Percentiles rank a stretch among this genome's conserved stretches.
These are phyloP conservation scores for Aspergillus tamarii DNA, from an alignment of 2,329 filamentous ascomycete species.

Conservation along the genomic window DNA sequence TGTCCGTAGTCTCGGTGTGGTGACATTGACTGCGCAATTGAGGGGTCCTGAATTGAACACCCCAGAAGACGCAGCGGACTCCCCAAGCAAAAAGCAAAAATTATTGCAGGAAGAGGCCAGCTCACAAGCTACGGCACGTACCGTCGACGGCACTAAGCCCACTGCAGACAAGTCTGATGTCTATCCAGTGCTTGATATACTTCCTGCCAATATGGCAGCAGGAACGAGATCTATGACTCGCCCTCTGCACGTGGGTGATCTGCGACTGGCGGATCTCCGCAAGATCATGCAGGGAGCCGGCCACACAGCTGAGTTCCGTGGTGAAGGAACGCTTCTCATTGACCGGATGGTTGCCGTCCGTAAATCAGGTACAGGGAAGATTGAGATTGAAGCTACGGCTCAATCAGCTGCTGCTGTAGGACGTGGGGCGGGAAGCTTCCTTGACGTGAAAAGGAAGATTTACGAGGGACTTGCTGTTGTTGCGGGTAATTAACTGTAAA, in stretches of 20 bases:
- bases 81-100: slow-evolving; percentile 57
- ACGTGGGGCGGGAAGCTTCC: slow-evolving; percentile 70
- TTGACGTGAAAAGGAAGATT: slow-evolving; percentile 85
- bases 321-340: slow-evolving; percentile 87
- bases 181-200: slow-evolving; percentile 60
- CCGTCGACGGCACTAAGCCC: slow-evolving; percentile 24
- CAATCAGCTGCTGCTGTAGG: slow-evolving; percentile 51
- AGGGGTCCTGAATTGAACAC: slow-evolving; percentile 50
- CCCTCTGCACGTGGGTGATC: slow-evolving; percentile 90
- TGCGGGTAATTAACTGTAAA: slow-evolving; percentile 62
- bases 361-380: slow-evolving; percentile 82
- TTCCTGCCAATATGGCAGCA: slow-evolving; percentile 66
- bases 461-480: slow-evolving; percentile 95
- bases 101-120: slow-evolving; percentile 51
- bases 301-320: slow-evolving; percentile 88
- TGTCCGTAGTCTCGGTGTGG: slow-evolving; percentile 84
- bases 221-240: slow-evolving; percentile 77
- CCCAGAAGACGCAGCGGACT: slow-evolving; percentile 40
- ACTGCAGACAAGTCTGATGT: slow-evolving; percentile 36
- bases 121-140: slow-evolving; percentile 23
- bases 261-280: slow-evolving; percentile 84
- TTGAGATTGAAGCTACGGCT: slow-evolving; percentile 82
- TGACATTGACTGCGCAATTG: slow-evolving; percentile 81
- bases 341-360: slow-evolving; percentile 86
- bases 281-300: slow-evolving; percentile 80